phyloP scores from a whole-genome alignment of 1,284 basidiomycete genomes.

The Austroboletus olivaceoglutinosus region DNA sequence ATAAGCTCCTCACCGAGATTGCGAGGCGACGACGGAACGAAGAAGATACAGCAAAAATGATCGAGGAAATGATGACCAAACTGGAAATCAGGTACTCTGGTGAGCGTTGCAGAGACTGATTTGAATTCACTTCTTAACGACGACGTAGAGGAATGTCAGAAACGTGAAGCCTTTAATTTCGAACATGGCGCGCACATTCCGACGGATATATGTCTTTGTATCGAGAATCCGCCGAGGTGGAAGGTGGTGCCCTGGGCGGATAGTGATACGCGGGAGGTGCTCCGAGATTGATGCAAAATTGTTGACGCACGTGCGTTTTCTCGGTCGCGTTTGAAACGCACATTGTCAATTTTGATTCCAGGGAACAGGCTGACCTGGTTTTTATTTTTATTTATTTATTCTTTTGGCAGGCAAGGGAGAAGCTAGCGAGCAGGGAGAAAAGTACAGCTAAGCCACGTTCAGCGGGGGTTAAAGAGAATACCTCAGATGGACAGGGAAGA shows the following conservation, averaged over 20 bases:
- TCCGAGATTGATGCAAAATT: constrained; percentile 62
- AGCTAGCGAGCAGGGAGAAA: constrained; percentile 11
- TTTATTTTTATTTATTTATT: not conserved
- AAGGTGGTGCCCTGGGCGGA: constrained; percentile 55
- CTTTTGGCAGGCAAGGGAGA: constrained; percentile 21
- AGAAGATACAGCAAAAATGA: constrained; percentile 60
- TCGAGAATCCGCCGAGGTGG: constrained; percentile 68
- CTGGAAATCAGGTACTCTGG: constrained; percentile 64
- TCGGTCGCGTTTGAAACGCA: too few relatives aligned
- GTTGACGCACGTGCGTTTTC: constrained; percentile 46
- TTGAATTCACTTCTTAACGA: not conserved
- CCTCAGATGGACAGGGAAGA: constrained; percentile 43
- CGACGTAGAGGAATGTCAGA: constrained; percentile 59
- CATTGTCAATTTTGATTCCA: too few relatives aligned
- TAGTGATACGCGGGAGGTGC: constrained; percentile 50
- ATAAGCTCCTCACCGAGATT: constrained; percentile 68
- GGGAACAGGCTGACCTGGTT: not conserved
- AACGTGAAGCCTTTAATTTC: constrained; percentile 65
- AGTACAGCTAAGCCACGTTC: too few relatives aligned
- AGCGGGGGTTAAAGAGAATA: constrained; percentile 63
- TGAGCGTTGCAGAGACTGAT: constrained; percentile 30
- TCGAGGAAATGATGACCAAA: constrained; percentile 61
- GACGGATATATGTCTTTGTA: constrained; percentile 70
- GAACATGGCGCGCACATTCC: constrained; percentile 71
- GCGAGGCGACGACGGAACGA: constrained; percentile 63